Base-by-base conservation (phyloP, 805 yeast species). In the Nakazawaea peltata region DNA sequence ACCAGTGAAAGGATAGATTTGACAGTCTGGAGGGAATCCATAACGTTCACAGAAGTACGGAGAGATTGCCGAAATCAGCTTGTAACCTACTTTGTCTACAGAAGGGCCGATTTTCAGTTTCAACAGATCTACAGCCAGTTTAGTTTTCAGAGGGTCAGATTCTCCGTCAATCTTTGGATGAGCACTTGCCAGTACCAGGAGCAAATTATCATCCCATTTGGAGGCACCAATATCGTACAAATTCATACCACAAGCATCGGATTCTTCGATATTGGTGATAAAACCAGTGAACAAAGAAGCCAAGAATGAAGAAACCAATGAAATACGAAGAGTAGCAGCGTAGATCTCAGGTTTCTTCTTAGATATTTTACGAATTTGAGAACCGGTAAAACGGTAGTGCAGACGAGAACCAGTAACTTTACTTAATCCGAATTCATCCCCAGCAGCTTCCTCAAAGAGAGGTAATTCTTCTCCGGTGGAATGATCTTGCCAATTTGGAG, bases 401-500 rank as follows among this genome's bases (percentile, higher is more conserved):
- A 94, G 94, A 47, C 79, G 72, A 3, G 94, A 82, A 2, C 97
- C 96, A 0, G 95, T 81, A 17, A 79, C 55, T 25, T 61, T 47
- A 6, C 94, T 87, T 49, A 87, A 59, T 5, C 59, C 47, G 21
- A 61, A 63, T 10, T 69, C 59, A 19, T 88, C 92, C 3, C 83
- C 87, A 9, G 70, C 70, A 1, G 62, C 62, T 1, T 53, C 51
- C 48, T 84, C 92, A 47, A 85, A 78, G 23, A 54, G 66, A 19
- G 61, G 50, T 37, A 83, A 65, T 52, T 87, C 94, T 15, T 64
- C 57, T 4, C 74, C 80, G 0, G 97, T 87, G 17, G 92, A 80
- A 51, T 85, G 94, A 50, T 87, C 96, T 56, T 87, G 97, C 97
- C 97, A 87, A 51, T 88, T 87, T 7, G 96, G 95, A 4, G 94